Evolutionary conservation across 768 basidiomycete species (phyloP), one percentile per base, ranked within the genome.

Genomic region (Rhodotorula kratochvilovae): DNA sequence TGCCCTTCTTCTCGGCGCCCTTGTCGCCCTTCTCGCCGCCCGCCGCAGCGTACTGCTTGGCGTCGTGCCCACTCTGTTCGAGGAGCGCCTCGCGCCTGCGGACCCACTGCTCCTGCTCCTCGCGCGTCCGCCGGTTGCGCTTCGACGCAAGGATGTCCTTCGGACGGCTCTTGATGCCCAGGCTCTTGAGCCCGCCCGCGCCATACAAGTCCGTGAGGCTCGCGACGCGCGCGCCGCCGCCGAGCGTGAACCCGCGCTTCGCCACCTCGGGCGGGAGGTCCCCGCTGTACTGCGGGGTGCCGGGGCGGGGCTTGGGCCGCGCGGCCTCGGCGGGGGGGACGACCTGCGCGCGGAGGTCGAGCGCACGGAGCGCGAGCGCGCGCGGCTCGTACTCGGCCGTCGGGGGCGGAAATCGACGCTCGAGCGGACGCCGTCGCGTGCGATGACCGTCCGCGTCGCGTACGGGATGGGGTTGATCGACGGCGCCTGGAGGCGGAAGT

Each of bases 371-470:
- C 39, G 69, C 63, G 36, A 75, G 67, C 15, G 58, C n/a, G 10
- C 42, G 12, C 11, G 73, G 70, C 58, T 71, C 70, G 70, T 75
- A 64, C 55, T 70, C 63, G n/a, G 67, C 66, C 50, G 64, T 69
- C 39, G 42, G 23, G 67, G 70, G 35, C 63, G 42, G 63, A 68
- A 61, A 29, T 65, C 63, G 62, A 42, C 35, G 6, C 43, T 4
- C n/a, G 55, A n/a, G 27, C 65, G 57, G 21, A 66, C 57, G 3
- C 35, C 25, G 1, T n/a, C 5, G 5, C 13, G 21, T 13, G 35
- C 27, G 57, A 74, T 48, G 36, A 61, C 46, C 27, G 21, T 29
- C 8, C 57, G 63, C 13, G 31, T 16, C 2, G 73, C 59, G 60
- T 63, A 42, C 39, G n/a, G 39, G 13, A 21, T 4, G 2, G 70